These are phyloP conservation scores for Haplographium delicatum DNA, from an alignment of 495 filamentous ascomycete species.

Conservation along the genomic window DNA sequence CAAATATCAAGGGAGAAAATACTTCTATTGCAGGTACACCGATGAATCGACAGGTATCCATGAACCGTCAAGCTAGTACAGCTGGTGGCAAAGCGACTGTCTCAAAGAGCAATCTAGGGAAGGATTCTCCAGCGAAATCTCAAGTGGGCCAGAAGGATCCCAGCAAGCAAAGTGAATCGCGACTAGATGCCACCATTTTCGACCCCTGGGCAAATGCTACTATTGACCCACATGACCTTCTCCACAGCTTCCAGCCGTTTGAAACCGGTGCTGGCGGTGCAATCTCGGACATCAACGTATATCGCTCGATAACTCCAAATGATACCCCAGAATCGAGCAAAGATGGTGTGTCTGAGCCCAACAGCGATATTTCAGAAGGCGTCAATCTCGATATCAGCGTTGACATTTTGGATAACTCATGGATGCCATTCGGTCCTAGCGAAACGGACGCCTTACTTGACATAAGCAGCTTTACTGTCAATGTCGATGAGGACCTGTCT, in stretches of 20 bases:
- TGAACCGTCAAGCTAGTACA: slow-evolving; percentile 41
- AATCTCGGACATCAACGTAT: slow-evolving; percentile 40
- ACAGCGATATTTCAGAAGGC: slow-evolving; percentile 47
- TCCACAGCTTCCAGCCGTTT: slow-evolving; percentile 29
- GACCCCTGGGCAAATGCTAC: slow-evolving; percentile 35
- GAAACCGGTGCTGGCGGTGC: slow-evolving; percentile 36
- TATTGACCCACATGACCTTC: slow-evolving; percentile 42
- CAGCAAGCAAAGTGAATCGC: neutral
- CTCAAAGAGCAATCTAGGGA: slow-evolving; percentile 9
- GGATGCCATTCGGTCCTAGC: slow-evolving; percentile 31
- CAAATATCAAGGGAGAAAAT: slow-evolving; percentile 29
- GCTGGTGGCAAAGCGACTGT: slow-evolving; percentile 26
- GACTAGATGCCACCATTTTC: slow-evolving; percentile 18
- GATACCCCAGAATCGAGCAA: slow-evolving; percentile 54
- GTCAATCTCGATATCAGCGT: slow-evolving; percentile 31
- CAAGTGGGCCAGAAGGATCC: slow-evolving; percentile 17
- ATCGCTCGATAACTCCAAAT: slow-evolving; percentile 45
- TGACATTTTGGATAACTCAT: slow-evolving; percentile 36
- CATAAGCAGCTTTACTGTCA: slow-evolving; percentile 31
- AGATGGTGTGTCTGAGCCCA: slow-evolving; percentile 46
- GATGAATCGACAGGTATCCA: slow-evolving; percentile 42
- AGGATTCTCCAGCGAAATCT: slow-evolving; percentile 17
- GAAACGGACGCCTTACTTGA: slow-evolving; percentile 32
- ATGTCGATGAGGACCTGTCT: slow-evolving; percentile 22
- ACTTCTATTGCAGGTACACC: slow-evolving; percentile 31